Evolutionary conservation across 2,329 filamentous ascomycete genomes (phyloP), one percentile per base, ranked within the genome.

Genomic region (Arthrobotrys sinensis): DNA sequence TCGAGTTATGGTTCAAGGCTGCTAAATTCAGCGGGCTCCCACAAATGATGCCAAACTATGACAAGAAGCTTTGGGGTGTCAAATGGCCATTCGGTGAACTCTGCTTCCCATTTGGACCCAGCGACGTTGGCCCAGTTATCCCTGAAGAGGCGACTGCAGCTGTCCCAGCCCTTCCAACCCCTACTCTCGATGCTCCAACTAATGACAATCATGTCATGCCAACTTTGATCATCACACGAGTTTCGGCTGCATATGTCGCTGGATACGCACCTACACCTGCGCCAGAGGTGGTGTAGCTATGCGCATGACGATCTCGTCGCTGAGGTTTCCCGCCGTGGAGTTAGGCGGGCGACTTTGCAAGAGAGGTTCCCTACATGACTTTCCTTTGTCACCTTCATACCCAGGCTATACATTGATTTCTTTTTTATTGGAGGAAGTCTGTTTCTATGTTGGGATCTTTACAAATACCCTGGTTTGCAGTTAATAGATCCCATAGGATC

Each of bases 1-100:
- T 78, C 34, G 67, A 78, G 12, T 62, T 78, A n/a, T 78, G 75
- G 75, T 72, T 78, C 67, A 78, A 68, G 36, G 75, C 75, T 34
- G 67, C 38, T n/a, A 78, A 72, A 36, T 71, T 72, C 36, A 68
- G 40, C 10, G 75, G 75, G 5, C 63, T 77, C 34, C 67, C 75
- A 24, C 43, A 24, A 0, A 53, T 66, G 3, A 24, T 72, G 5
- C 52, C 75, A 10, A 65, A 63, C 53, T 60, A 68, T 34, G 53
- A 78, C 46, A 55, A 65, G 40, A 78, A 72, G 45, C 43, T 78
- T 3, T 78, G 67, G 67, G 75, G 75, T 21, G 52, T 71, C 14
- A 24, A 52, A 43, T 78, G 52, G 62, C 75, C 75, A 14, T 67
- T 78, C 62, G 45, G 43, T 12, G 75, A 78, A 4, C 5, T 52